Evolutionary conservation across 164 flowering plant genomes (phyloP).

Genomic region (Dillenia suffruticosa): DNA sequence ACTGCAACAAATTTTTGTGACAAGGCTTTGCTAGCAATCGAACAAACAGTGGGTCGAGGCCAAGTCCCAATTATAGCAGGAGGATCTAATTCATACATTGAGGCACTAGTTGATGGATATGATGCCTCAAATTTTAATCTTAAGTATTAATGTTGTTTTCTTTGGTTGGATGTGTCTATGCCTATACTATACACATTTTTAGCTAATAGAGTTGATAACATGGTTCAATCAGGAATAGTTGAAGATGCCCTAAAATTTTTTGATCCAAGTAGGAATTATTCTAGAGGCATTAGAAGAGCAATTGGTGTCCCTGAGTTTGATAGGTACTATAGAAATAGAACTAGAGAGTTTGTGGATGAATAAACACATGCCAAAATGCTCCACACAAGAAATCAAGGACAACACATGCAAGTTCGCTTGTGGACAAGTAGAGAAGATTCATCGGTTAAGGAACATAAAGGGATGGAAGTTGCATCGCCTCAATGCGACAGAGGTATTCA

Average conservation of each 20-base stretch:
- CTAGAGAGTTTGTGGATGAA: constrained; percentile 2
- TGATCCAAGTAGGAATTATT: constrained; percentile 42
- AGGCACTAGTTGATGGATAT: constrained; percentile 45
- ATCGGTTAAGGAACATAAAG: constrained; percentile 25
- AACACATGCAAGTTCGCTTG: constrained; percentile 52
- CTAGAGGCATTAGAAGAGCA: constrained; percentile 55
- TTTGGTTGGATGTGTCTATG: constrained; percentile 71
- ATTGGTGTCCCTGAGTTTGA: constrained; percentile 79
- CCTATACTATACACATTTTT: constrained; percentile 46
- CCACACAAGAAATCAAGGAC: constrained; percentile 35
- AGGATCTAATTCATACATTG: constrained; percentile 78
- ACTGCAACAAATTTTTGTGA: constrained; percentile 42
- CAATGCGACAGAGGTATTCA: constrained; percentile 64
- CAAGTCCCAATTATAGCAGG: constrained; percentile 77
- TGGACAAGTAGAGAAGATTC: constrained; percentile 56
- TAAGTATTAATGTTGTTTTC: constrained; percentile 39
- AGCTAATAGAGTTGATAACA: constrained; percentile 54
- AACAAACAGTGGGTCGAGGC: constrained; percentile 31
- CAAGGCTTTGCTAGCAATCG: constrained; percentile 29
- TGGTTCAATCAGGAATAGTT: constrained; percentile 61
- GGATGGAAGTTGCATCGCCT: constrained; percentile 59
- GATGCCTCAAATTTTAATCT: constrained; percentile 12
- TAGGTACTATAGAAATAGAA: constrained; percentile 33
- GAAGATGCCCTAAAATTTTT: constrained; percentile 47
- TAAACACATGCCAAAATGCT: constrained; percentile 24